Conservation (phyloP, 202 grass and related monocot genomes). For the Zizania palustris region DNA sequence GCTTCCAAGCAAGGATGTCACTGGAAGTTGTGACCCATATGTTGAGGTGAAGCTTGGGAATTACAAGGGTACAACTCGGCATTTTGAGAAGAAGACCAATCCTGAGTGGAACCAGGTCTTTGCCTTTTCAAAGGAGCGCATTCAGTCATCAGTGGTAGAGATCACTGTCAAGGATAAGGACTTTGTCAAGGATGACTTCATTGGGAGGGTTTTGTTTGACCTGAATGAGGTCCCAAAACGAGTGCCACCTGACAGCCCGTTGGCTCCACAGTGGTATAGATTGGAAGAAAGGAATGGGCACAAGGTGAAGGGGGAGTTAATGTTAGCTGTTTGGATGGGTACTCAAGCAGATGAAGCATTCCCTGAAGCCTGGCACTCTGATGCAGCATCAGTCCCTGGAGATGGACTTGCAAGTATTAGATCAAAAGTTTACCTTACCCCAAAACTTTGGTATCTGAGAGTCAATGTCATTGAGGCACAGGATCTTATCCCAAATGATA, state of each 20-base stretch:
- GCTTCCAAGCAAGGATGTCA: conserved; percentile 62
- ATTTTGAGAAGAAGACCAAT: conserved; percentile 71
- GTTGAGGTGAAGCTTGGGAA: conserved; percentile 65
- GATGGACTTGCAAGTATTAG: conserved; percentile 59
- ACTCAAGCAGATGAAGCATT: conserved; percentile 83
- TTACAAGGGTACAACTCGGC: conserved; percentile 56
- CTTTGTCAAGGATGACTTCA: conserved; percentile 57
- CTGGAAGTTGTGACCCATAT: conserved; percentile 60
- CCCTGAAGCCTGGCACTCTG: conserved; percentile 58
- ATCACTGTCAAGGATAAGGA: conserved; percentile 61
- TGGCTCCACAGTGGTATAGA: conserved; percentile 68
- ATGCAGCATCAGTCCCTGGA: conserved; percentile 50
- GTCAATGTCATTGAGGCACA: conserved; percentile 60
- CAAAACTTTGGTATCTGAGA: conserved; percentile 60
- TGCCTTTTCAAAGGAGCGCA: conserved; percentile 66
- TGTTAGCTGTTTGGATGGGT: conserved; percentile 84
- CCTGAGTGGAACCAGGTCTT: conserved; percentile 84
- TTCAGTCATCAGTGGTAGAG: conserved; percentile 62
- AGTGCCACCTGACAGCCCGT: conserved; percentile 60
- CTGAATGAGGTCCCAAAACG: conserved; percentile 60
- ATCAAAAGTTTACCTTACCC: conserved; percentile 66
- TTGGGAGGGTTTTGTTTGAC: conserved; percentile 53
- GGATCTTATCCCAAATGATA: conserved; percentile 45
- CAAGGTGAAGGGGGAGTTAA: conserved; percentile 69
- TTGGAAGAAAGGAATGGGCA: conserved; percentile 59